Percentiles rank a stretch among this genome's conserved stretches.
phyloP scores from a whole-genome alignment of 2,329 filamentous ascomycete genomes.

The Fusarium subtropicale region DNA sequence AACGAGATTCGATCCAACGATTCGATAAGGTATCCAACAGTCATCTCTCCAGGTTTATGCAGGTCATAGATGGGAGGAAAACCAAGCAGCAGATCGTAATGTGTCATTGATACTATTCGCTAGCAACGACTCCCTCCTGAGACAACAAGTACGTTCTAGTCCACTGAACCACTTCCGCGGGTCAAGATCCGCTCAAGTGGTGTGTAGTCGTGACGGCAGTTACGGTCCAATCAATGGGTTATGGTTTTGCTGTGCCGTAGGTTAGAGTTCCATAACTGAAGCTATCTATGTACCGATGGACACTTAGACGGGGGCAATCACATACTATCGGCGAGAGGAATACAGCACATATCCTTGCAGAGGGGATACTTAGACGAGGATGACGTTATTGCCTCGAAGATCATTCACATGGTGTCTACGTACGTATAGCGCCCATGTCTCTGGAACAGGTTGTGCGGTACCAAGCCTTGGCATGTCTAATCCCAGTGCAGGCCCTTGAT shows the following conservation, averaged over 20 bases:
- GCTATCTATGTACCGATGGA: not conserved
- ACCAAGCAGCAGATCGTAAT: not conserved
- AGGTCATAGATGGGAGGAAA: not conserved
- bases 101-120: not conserved
- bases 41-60: constrained; percentile 13
- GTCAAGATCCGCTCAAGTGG: constrained; percentile 5
- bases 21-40: not conserved
- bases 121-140: constrained; percentile 10
- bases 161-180: constrained; percentile 9
- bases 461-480: not conserved
- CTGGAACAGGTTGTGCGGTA: not conserved
- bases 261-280: constrained; percentile 22
- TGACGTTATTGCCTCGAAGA: constrained; percentile 14
- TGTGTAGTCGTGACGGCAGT: not conserved
- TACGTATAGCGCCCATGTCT: not conserved
- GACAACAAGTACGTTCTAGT: constrained; percentile 11
- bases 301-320: not conserved
- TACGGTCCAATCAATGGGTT: constrained; percentile 15
- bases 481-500: not conserved
- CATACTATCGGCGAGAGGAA: not conserved
- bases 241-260: constrained; percentile 23
- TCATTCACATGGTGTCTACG: not conserved
- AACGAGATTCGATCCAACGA: constrained; percentile 10
- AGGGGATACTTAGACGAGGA: not conserved
- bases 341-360: not conserved